Evolutionary conservation across 495 filamentous ascomycete genomes (phyloP).

Genomic region (Penicillium ucsense): DNA sequence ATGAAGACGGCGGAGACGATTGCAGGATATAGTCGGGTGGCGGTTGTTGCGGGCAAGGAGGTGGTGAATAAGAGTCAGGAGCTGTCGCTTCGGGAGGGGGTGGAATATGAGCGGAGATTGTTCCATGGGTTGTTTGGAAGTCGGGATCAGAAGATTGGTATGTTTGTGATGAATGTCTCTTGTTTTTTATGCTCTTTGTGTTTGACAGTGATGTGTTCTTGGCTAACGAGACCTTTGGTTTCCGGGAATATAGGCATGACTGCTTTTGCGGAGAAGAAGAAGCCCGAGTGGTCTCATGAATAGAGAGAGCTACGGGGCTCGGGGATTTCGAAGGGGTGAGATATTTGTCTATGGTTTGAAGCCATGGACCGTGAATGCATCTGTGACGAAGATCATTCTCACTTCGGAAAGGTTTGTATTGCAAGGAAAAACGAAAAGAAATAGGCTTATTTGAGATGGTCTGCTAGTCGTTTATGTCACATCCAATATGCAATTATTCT

Average conservation of each 20-base stretch:
- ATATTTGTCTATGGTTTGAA: too few species aligned
- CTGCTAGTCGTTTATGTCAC: not conserved
- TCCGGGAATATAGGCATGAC: constrained; percentile 54
- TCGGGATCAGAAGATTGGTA: constrained; percentile 90
- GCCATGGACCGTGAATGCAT: too few species aligned
- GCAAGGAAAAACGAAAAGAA: too few species aligned
- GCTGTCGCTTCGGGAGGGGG: constrained; percentile 69
- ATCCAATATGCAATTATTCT: not conserved
- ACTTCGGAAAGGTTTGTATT: too few species aligned
- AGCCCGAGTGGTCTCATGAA: constrained; percentile 81
- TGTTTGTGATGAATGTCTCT: constrained; percentile 9
- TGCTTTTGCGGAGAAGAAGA: constrained; percentile 91
- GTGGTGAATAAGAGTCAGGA: constrained; percentile 97
- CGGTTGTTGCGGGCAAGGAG: constrained; percentile 89
- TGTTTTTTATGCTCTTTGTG: not conserved
- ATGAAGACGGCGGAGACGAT: constrained; percentile 81
- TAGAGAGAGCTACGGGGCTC: constrained; percentile 27
- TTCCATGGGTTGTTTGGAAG: constrained; percentile 92
- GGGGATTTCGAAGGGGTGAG: too few species aligned
- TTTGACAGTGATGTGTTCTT: too few species aligned
- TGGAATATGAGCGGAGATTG: constrained; percentile 86
- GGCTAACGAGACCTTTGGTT: too few species aligned
- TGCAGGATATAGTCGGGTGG: constrained; percentile 67
- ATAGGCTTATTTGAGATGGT: not conserved
- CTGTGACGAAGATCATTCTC: too few species aligned